Evolutionary conservation across 1,284 basidiomycete genomes (phyloP), one percentile per base, ranked within the genome.

Genomic region (Amylostereum chailletii): DNA sequence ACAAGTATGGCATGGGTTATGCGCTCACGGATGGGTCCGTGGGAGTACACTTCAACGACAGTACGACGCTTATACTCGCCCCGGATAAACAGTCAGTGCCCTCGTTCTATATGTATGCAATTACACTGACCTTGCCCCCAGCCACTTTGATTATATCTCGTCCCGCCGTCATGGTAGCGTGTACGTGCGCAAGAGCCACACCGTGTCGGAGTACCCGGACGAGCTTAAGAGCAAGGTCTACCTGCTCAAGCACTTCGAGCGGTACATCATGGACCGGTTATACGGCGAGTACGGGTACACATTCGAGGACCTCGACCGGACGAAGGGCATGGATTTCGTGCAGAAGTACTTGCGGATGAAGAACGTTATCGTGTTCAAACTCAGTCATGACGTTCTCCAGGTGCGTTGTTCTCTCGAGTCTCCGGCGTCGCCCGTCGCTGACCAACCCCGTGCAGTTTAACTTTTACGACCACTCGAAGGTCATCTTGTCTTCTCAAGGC

Each of bases 1-100:
- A 94, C 66, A 96, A 96, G 71, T 99, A 98, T 67, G 96, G 95
- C 7, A 94, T 98, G 83, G 96, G 94, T 1, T 98, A 98, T 64
- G 92, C 92, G 1, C 74, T 99, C 60, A 94, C 90, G 32, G 94
- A 99, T 62, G 94, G 95, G 3, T 88, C 90, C 1, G 86, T 97
- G 31, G 93, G 93, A 5, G 90, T 97, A 26, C 86, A 97, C 68
- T 98, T 97, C 71, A 96, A 97, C 61, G 95, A 99, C 66, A 91
- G 87, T 58, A 91, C 92, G 5, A 88, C 81, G 10, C 70, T 96
- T 58, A 79, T 94, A 7, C 71, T 98, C 49, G 79, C 90, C 26
- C 83, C 94, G 1, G 83, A 86, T 60, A 94, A 90, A 65, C 68
- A 79, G 88, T 91, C 58, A 58, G 89, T 67, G 7, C 11, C 26